Evolutionary conservation across 2,329 filamentous ascomycete genomes (phyloP).

Genomic region (Coleophoma crateriformis): DNA sequence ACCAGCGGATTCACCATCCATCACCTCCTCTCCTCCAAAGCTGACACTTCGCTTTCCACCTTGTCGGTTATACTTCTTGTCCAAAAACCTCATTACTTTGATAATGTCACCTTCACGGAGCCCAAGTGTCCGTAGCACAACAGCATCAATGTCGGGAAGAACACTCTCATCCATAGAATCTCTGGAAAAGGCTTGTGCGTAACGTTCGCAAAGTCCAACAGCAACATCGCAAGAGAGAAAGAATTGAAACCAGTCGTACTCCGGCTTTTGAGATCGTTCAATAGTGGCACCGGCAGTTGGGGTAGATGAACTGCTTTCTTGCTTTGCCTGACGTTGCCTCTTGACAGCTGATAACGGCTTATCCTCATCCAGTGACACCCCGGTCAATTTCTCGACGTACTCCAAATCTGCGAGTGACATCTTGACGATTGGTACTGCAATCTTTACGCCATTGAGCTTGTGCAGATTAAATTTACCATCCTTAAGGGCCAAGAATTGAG

Average conservation of each 20-base stretch:
- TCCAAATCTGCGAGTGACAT: conserved; percentile 96
- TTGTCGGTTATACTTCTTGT: conserved; percentile 70
- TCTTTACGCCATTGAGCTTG: conserved; percentile 97
- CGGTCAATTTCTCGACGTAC: conserved; percentile 86
- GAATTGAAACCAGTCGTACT: conserved; percentile 99
- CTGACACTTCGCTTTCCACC: conserved; percentile 48
- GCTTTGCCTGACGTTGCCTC: conserved; percentile 18
- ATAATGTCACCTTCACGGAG: conserved; percentile 94
- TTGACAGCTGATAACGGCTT: conserved; percentile 87
- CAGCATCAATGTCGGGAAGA: conserved; percentile 80
- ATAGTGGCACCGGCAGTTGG: conserved; percentile 53
- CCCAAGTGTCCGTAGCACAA: conserved; percentile 80
- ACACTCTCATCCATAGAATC: conserved; percentile 97
- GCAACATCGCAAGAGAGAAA: conserved; percentile 90
- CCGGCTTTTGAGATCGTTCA: conserved; percentile 55
- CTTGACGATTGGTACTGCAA: conserved; percentile 89
- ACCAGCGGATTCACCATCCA: conserved; percentile 51
- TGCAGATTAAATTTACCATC: conserved; percentile 97
- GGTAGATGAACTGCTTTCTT: conserved; percentile 19
- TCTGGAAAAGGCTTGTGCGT: conserved; percentile 79
- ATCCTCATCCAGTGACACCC: conserved; percentile 82
- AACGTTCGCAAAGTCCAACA: conserved; percentile 88
- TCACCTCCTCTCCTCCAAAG: conserved; percentile 46
- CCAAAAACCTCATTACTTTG: conserved; percentile 85
- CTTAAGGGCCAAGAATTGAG: conserved; percentile 88